Percentiles rank a stretch among this genome's conserved stretches.
These are phyloP conservation scores for Tuber borchii DNA, from an alignment of 495 filamentous ascomycete species.

Conservation along the genomic window DNA sequence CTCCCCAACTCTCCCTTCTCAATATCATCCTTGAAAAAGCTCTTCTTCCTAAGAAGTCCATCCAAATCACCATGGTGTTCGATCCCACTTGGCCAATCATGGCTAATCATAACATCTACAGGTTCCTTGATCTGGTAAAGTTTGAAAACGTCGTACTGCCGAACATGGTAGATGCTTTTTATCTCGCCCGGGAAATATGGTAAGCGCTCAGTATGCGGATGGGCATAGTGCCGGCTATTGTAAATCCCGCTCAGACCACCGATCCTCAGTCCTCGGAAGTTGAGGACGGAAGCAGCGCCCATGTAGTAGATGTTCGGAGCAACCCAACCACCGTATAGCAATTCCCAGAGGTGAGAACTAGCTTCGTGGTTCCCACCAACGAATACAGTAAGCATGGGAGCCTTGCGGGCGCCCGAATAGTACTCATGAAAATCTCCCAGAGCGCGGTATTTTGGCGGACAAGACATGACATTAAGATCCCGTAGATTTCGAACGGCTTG, in stretches of 20 bases:
- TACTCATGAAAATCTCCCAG: conserved; percentile 90
- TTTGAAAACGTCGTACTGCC: conserved; percentile 86
- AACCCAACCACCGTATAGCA: conserved; percentile 93
- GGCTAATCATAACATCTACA: conserved; percentile 82
- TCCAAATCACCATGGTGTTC: conserved; percentile 64
- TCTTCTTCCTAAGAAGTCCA: conserved; percentile 62
- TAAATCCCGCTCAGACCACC: conserved; percentile 90
- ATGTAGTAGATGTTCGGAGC: conserved; percentile 95
- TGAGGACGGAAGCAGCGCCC: conserved; percentile 80
- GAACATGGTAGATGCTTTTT: conserved; percentile 74
- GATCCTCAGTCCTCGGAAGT: conserved; percentile 75
- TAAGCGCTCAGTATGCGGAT: conserved; percentile 74
- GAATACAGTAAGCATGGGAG: conserved; percentile 86
- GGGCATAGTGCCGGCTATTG: conserved; percentile 76
- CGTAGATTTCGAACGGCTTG: conserved; percentile 81
- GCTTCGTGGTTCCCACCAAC: conserved; percentile 94
- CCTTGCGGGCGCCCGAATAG: conserved; percentile 68
- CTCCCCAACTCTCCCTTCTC: conserved; percentile 66
- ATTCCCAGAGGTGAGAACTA: conserved; percentile 73
- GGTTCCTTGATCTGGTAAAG: conserved; percentile 74
- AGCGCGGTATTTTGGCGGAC: conserved; percentile 72
- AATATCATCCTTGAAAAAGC: conserved; percentile 66
- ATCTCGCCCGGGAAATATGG: conserved; percentile 70
- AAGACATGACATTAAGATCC: conserved; percentile 79
- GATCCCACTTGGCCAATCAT: conserved; percentile 85